Percentiles rank a stretch among this genome's conserved stretches.
These are phyloP conservation scores for Bertia moriformis DNA, from an alignment of 2,329 filamentous ascomycete genomes.

Conservation along the genomic window DNA sequence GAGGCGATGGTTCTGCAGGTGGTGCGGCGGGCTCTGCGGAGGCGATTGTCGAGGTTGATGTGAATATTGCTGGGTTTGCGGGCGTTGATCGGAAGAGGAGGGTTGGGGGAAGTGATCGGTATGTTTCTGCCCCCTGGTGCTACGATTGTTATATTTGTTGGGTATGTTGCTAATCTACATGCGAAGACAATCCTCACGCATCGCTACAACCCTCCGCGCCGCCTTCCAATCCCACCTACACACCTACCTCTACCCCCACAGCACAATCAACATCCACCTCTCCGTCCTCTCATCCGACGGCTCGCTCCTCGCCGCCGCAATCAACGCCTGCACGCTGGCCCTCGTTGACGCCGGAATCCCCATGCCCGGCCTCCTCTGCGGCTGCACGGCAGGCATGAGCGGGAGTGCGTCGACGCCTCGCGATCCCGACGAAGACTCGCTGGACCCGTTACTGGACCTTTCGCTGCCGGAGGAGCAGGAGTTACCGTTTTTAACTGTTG, in stretches of 20 bases:
- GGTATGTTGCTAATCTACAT: neutral
- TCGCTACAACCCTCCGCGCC: neutral
- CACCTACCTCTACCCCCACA: constrained; percentile 1
- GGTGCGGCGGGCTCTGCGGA: neutral
- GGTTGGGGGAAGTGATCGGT: neutral
- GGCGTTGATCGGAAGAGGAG: constrained; percentile 1
- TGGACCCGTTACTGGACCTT: neutral
- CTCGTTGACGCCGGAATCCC: neutral
- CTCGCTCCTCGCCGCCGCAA: neutral
- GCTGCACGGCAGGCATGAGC: neutral
- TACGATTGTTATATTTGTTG: neutral
- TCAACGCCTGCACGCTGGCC: constrained; percentile 1
- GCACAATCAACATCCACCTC: constrained; percentile 1
- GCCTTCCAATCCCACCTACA: constrained; percentile 1
- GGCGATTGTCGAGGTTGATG: neutral
- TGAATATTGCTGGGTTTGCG: constrained; percentile 1
- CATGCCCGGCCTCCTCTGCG: neutral
- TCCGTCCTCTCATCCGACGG: neutral
- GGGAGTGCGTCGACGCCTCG: neutral
- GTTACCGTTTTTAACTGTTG: neutral
- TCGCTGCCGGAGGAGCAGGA: constrained; percentile 1
- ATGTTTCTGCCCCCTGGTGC: too few relatives aligned
- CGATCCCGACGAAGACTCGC: neutral
- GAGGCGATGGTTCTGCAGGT: neutral
- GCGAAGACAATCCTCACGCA: constrained; percentile 1